phyloP scores from a whole-genome alignment of 805 yeast species.

The Starmerella roubikii region DNA sequence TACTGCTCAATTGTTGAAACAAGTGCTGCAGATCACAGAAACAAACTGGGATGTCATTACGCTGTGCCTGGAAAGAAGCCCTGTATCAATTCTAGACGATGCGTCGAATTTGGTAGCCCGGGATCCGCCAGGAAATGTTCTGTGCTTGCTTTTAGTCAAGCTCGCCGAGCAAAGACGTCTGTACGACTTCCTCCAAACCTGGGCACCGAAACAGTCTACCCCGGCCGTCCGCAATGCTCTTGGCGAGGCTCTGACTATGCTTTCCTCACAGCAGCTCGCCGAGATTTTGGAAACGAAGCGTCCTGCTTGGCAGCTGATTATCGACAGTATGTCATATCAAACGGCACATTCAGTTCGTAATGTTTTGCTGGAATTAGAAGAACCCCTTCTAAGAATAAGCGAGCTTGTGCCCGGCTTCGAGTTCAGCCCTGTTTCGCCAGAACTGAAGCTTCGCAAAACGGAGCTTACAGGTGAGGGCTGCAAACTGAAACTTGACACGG shows the following conservation, averaged over 20 bases:
- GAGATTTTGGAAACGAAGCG: constrained; percentile 4
- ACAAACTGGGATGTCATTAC: constrained; percentile 5
- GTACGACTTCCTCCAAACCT: constrained; percentile 2
- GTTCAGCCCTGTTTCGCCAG: background rate
- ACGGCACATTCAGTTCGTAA: background rate
- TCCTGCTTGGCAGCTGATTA: background rate
- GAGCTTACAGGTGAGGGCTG: too few species aligned
- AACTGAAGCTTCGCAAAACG: background rate
- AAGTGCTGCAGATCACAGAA: background rate
- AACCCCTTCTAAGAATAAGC: background rate
- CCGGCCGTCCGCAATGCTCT: background rate
- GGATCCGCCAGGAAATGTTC: background rate
- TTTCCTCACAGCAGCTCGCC: constrained; percentile 13
- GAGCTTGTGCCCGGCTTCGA: background rate
- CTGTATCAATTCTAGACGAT: constrained; percentile 5
- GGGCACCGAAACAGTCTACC: background rate
- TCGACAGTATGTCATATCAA: constrained; percentile 1
- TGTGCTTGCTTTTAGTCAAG: constrained; percentile 1
- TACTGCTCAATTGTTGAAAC: constrained; percentile 2
- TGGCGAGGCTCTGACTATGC: constrained; percentile 3
- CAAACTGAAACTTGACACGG: too few species aligned
- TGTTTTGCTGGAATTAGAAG: background rate
- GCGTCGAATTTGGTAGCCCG: background rate
- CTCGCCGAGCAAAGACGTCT: constrained; percentile 5
- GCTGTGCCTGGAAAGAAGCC: constrained; percentile 1